A percentile compares a stretch with the other conserved stretches of the same genome.
These are phyloP conservation scores for Phytophthora cajani DNA, from an alignment of 352 stramenopile species.

Conservation along the genomic window DNA sequence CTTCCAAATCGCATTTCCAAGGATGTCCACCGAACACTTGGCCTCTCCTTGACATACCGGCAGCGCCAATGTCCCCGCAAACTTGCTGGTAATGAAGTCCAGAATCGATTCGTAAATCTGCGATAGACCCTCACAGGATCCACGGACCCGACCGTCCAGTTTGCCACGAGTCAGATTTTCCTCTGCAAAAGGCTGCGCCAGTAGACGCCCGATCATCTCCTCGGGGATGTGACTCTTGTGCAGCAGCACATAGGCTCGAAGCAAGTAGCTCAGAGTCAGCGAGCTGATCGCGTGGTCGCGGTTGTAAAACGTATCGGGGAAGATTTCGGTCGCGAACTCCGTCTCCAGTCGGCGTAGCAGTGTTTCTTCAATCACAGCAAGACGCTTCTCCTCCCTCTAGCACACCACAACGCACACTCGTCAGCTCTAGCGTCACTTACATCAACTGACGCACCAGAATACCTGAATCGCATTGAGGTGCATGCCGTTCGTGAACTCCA, in stretches of 20 bases:
- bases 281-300: constrained; percentile 78
- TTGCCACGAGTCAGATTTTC: constrained; percentile 80
- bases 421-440: background rate
- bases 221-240: constrained; percentile 81
- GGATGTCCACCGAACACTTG: constrained; percentile 78
- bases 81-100: constrained; percentile 78
- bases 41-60: constrained; percentile 70
- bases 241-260: constrained; percentile 80
- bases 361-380: constrained; percentile 74
- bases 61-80: constrained; percentile 62
- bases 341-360: constrained; percentile 79
- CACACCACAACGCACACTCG: background rate
- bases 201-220: constrained; percentile 79
- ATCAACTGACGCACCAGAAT: background rate
- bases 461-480: constrained; percentile 80
- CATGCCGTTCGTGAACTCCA: constrained; percentile 76
- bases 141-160: constrained; percentile 71
- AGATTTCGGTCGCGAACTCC: constrained; percentile 87
- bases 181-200: constrained; percentile 83
- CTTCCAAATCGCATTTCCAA: constrained; percentile 87
- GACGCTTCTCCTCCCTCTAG: constrained; percentile 74
- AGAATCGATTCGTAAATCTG: constrained; percentile 79
- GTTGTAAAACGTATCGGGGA: constrained; percentile 89
- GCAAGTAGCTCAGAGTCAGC: constrained; percentile 65
- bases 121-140: constrained; percentile 78